phyloP scores from a whole-genome alignment of 2,329 filamentous ascomycete genomes.

The Ophiosphaerella narmari region DNA sequence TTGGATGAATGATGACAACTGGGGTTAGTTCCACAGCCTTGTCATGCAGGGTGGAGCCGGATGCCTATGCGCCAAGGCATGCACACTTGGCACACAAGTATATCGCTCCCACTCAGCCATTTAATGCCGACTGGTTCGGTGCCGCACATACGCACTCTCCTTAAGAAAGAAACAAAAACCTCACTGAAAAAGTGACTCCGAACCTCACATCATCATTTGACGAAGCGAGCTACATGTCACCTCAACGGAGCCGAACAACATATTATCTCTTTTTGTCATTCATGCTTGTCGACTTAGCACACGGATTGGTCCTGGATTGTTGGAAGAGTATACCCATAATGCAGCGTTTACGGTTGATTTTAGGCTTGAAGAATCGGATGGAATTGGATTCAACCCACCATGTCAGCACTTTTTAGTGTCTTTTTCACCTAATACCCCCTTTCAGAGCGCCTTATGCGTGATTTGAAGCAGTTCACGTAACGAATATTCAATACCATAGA shows the following conservation, averaged over 20 bases:
- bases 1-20: conserved; percentile 43
- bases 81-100: neutral
- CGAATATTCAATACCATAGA: conserved; percentile 20
- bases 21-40: conserved; percentile 31
- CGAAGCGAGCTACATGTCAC: conserved; percentile 43
- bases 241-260: conserved; percentile 36
- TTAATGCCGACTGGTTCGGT: conserved; percentile 33
- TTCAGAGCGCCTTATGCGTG: conserved; percentile 5
- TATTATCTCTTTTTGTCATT: conserved; percentile 26
- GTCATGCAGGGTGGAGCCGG: neutral
- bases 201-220: conserved; percentile 35
- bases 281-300: conserved; percentile 7
- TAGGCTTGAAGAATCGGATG: neutral
- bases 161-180: conserved; percentile 24
- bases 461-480: conserved; percentile 15
- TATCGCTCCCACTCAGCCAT: neutral
- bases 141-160: conserved; percentile 25
- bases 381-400: neutral
- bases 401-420: conserved; percentile 8
- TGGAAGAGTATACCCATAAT: conserved; percentile 44
- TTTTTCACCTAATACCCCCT: conserved; percentile 17
- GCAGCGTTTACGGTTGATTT: conserved; percentile 31
- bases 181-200: conserved; percentile 48
- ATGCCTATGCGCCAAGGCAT: neutral
- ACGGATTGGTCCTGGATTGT: conserved; percentile 20